Evolutionary conservation across 1,284 basidiomycete genomes (phyloP), one percentile per base, ranked within the genome.

Genomic region (Irpex sp.): DNA sequence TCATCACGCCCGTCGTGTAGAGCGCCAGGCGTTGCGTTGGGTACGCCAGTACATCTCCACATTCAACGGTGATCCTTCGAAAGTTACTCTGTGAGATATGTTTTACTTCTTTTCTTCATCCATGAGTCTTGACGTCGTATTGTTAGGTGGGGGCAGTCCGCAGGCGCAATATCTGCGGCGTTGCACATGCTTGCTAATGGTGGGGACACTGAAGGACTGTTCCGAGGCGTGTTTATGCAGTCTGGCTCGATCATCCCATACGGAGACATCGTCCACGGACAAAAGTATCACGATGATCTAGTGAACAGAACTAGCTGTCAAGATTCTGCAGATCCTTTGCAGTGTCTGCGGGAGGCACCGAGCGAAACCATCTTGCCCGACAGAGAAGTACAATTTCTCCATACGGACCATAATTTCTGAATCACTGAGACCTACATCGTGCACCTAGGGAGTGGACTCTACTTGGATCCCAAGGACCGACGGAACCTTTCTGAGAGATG

Each of bases 31-130:
- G 0, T 68, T 82, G 21, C 65, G 75, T 47, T 82, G 81, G 80
- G 70, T 81, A 0, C 76, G 79, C 47, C 64, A 74, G 56, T 76
- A 81, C 66, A 79, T 82, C 63, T 48, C 60, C 7, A 66, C 68
- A 0, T 82, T 82, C 63, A 80, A 80, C 5, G 81, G 81, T 5
- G 77, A 81, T 64, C 69, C 71, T 66, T 44, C 48, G 19, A 72
- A 72, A 64, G 72, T 73, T 17, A 73, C 67, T 9, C 68, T 75
- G 73, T 73, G 58, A 59, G 71, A 64, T 44, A 11, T 15, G 1
- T 38, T 13, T 11, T n/a, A 52, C 0, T 60, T 9, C 19, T 44
- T 7, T 40, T 31, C 44, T 34, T 34, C 21, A 52, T n/a, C n/a
- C 7, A 13, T 13, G 15, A 52, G 31, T 34, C 31, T 34, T 34